phyloP scores from a whole-genome alignment of 345 rosid genomes.

The Mangifera indica region DNA sequence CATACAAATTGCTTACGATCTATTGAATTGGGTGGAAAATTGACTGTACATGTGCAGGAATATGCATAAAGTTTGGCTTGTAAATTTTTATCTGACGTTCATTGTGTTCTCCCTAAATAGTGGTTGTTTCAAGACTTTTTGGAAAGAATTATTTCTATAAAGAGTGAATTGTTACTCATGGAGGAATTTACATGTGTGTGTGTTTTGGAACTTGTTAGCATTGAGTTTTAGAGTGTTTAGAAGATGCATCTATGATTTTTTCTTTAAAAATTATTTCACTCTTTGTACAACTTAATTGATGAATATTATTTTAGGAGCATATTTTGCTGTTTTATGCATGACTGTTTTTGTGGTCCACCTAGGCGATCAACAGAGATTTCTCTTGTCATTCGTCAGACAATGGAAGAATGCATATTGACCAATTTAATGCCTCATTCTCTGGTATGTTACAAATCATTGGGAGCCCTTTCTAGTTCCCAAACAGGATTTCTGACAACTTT shows the following conservation, averaged over 20 bases:
- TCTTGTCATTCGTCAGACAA: conserved; percentile 84
- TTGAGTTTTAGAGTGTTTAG: neutral
- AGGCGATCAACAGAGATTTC: conserved; percentile 98
- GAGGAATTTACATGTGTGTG: no score
- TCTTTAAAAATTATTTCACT: neutral
- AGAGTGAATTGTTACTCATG: neutral
- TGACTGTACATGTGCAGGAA: neutral
- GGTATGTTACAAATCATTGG: conserved; percentile 38
- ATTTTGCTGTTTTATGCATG: neutral
- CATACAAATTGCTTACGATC: neutral
- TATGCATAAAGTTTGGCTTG: neutral
- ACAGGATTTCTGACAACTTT: conserved; percentile 3
- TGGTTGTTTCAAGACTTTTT: neutral
- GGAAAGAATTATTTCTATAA: neutral
- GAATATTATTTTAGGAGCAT: neutral
- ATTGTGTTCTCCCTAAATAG: neutral
- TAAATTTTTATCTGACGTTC: neutral
- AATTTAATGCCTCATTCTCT: conserved; percentile 88
- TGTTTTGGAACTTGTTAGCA: conserved; percentile 1
- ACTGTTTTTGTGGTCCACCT: conserved; percentile 20
- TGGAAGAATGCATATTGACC: conserved; percentile 90
- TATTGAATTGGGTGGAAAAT: neutral
- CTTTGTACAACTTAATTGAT: neutral
- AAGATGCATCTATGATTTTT: neutral
- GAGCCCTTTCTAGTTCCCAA: neutral